Conservation (phyloP, 1,284 basidiomycete genomes). For the Heliocybe sulcata region DNA sequence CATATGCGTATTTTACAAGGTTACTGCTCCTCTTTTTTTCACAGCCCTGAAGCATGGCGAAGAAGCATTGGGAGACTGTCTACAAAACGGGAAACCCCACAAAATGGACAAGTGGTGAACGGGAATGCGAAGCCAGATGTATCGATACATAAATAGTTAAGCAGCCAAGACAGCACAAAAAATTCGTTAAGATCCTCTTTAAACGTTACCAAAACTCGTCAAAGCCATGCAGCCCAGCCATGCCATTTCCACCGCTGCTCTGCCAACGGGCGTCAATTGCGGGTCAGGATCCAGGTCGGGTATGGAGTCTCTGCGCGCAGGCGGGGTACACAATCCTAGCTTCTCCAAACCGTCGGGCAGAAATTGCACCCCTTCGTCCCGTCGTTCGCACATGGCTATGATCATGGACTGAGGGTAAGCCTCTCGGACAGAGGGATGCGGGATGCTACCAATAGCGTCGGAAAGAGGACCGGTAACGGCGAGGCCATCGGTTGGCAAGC, state of each 20-base stretch:
- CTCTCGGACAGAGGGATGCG: constrained; percentile 23
- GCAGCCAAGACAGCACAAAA: no score
- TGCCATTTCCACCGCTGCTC: constrained; percentile 73
- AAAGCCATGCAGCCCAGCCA: constrained; percentile 76
- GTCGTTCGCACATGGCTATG: constrained; percentile 55
- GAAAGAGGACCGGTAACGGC: constrained; percentile 54
- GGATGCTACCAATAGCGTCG: constrained; percentile 43
- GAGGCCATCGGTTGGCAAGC: constrained; percentile 63
- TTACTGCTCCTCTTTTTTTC: no score
- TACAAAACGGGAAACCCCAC: no score
- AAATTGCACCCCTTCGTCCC: constrained; percentile 63
- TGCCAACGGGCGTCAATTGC: constrained; percentile 62
- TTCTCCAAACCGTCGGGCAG: constrained; percentile 59
- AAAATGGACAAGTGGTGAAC: no score
- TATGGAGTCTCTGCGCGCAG: constrained; percentile 17
- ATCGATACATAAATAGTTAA: not conserved
- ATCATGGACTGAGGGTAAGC: constrained; percentile 29
- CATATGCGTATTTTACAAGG: no score
- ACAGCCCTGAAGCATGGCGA: no score
- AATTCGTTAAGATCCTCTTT: not conserved
- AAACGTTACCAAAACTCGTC: constrained; percentile 42
- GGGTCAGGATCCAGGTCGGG: constrained; percentile 33
- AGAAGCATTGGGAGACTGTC: no score
- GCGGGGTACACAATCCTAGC: constrained; percentile 48
- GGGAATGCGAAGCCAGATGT: no score